Base-by-base conservation (phyloP, 805 yeast species). In the Yamadazyma philogaea region DNA sequence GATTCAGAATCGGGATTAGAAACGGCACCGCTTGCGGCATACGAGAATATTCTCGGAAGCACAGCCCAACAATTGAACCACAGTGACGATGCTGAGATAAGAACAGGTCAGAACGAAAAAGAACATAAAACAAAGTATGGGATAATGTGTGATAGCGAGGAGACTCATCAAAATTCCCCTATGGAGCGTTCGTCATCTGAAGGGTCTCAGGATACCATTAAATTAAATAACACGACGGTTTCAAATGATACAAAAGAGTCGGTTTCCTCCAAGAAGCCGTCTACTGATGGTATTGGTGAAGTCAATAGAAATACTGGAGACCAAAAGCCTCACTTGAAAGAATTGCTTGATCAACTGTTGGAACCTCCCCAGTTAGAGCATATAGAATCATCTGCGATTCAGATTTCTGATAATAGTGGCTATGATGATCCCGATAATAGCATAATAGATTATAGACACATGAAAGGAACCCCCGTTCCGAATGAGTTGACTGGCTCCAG, bases 1-100 rank as follows among this genome's bases (percentile, higher is more conserved):
- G 45, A 40, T 16, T 34, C 34, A 12, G 50, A 42, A 18, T 18
- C 33, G 16, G 50, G n/a, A n/a, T n/a, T n/a, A n/a, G n/a, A n/a
- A n/a, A n/a, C n/a, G n/a, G n/a, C n/a, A n/a, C n/a, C n/a, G n/a
- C n/a, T n/a, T n/a, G n/a, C n/a, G n/a, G n/a, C n/a, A n/a, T n/a
- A n/a, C n/a, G n/a, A n/a, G n/a, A n/a, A n/a, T n/a, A n/a, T n/a
- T n/a, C n/a, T n/a, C n/a, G n/a, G n/a, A n/a, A n/a, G n/a, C n/a
- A n/a, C n/a, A n/a, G n/a, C n/a, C n/a, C n/a, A n/a, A n/a, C n/a
- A n/a, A n/a, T n/a, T n/a, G n/a, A n/a, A n/a, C n/a, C n/a, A n/a
- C n/a, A n/a, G n/a, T n/a, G n/a, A n/a, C n/a, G n/a, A n/a, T n/a
- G n/a, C n/a, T n/a, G n/a, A n/a, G n/a, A n/a, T n/a, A n/a, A n/a